Conservation (phyloP, 345 rosid species). For the Mallotus nudiflorus region DNA sequence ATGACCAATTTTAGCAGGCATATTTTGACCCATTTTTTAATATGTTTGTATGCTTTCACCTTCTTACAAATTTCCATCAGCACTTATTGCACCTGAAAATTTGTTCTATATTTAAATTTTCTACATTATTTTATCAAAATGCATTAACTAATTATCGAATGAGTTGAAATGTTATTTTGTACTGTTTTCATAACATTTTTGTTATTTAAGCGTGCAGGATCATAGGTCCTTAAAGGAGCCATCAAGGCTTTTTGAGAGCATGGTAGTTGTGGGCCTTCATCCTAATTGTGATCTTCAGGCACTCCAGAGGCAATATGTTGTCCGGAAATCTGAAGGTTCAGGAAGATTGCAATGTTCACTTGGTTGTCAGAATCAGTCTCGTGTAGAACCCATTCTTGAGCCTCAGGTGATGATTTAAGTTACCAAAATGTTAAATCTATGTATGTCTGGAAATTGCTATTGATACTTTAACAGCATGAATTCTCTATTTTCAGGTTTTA, state of each 20-base stretch:
- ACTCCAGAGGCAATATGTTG: slow-evolving; percentile 60
- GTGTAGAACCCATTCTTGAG: slow-evolving; percentile 72
- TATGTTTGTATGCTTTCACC: not conserved
- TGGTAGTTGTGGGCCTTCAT: slow-evolving; percentile 93
- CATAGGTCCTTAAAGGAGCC: slow-evolving; percentile 79
- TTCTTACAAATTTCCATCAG: no score
- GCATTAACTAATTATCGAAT: not conserved
- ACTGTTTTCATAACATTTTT: slow-evolving; percentile 16
- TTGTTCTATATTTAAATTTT: no score
- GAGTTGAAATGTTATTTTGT: not conserved
- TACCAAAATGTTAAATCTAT: slow-evolving; percentile 2
- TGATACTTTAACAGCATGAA: slow-evolving; percentile 17
- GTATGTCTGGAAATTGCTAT: not conserved
- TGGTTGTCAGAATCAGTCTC: slow-evolving; percentile 62
- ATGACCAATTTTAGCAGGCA: not conserved
- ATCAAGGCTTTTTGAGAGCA: slow-evolving; percentile 83
- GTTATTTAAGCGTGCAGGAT: slow-evolving; percentile 55
- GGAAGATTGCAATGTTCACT: slow-evolving; percentile 58
- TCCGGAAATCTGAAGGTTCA: slow-evolving; percentile 61
- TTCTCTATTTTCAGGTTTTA: slow-evolving; percentile 60
- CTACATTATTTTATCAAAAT: not conserved
- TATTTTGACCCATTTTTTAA: not conserved
- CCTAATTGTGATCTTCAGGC: slow-evolving; percentile 85
- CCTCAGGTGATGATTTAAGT: slow-evolving; percentile 61
- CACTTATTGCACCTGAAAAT: no score